phyloP scores from a whole-genome alignment of 306 rosid genomes.

The Cucurbita argyrosperma region DNA sequence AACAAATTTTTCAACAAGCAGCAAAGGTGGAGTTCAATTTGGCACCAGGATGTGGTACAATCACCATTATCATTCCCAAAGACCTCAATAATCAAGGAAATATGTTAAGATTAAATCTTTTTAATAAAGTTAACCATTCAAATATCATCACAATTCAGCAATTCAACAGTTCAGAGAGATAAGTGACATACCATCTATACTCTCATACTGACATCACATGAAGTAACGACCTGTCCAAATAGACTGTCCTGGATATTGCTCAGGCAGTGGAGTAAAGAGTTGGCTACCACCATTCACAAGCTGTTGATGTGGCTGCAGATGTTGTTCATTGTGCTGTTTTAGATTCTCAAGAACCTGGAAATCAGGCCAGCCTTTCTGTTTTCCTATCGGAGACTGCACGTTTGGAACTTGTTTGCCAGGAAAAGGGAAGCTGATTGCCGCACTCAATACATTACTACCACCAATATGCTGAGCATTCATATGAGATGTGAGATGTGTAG shows the following conservation, averaged over 20 bases:
- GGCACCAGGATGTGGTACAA: slow-evolving; percentile 44
- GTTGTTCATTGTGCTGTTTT: slow-evolving; percentile 55
- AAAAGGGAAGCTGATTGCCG: slow-evolving; percentile 53
- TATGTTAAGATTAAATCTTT: neutral
- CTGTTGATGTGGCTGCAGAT: slow-evolving; percentile 46
- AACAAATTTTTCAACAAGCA: slow-evolving; percentile 44
- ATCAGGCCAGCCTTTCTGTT: slow-evolving; percentile 65
- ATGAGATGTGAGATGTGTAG: slow-evolving; percentile 23
- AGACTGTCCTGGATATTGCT: slow-evolving; percentile 83
- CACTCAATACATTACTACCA: slow-evolving; percentile 35
- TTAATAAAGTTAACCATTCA: neutral
- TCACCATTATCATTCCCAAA: slow-evolving; percentile 47
- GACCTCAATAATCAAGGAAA: slow-evolving; percentile 25
- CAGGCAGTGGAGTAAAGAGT: slow-evolving; percentile 43
- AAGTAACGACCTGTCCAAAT: slow-evolving; percentile 64
- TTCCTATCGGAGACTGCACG: slow-evolving; percentile 34
- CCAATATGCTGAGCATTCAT: slow-evolving; percentile 27
- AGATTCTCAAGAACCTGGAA: slow-evolving; percentile 37
- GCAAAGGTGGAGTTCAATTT: slow-evolving; percentile 42
- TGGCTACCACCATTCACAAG: slow-evolving; percentile 53
- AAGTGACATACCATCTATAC: slow-evolving; percentile 39
- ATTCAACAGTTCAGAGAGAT: neutral
- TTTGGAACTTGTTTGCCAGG: slow-evolving; percentile 74
- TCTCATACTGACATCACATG: slow-evolving; percentile 62
- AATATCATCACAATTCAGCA: neutral